Evolutionary conservation across 2,329 filamentous ascomycete genomes (phyloP), one percentile per base, ranked within the genome.

Genomic region (Niveomyces coronatus): DNA sequence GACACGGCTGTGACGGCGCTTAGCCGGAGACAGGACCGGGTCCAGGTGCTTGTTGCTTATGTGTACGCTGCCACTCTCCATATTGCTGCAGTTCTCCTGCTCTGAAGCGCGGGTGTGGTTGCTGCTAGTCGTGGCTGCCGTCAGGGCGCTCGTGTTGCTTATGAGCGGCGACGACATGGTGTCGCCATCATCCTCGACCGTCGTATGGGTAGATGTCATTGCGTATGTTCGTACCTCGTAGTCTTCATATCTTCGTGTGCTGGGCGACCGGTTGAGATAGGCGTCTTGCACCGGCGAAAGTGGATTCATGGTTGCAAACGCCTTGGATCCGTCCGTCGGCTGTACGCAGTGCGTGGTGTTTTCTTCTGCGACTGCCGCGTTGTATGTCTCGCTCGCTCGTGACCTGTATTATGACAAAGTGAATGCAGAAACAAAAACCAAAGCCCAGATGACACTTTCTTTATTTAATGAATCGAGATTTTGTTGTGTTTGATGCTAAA

Each of bases 1-100:
- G 46, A 77, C 67, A 44, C 73, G 67, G 16, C 71, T 74, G 43
- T 70, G 65, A 33, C 69, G 65, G 45, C 57, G 53, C 48, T 70
- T 71, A 34, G 60, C 58, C 9, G 67, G 63, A 29, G 64, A 65
- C 26, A 60, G 29, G 9, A 10, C 14, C 32, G 29, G 15, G 7
- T 5, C 23, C n/a, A n/a, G n/a, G 23, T 17, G 7, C 9, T n/a
- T 9, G 17, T 11, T n/a, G 18, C 31, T 30, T 23, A 6, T 10
- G 13, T 18, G 20, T 9, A 9, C 14, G 9, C n/a, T n/a, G n/a
- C n/a, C n/a, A n/a, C n/a, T n/a, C n/a, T n/a, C n/a, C n/a, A 22
- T 19, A 6, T 9, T 9, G 22, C 19, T 20, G 27, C 5, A 5
- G 5, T 35, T 35, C 14, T 35, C 17, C n/a, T 38, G 38, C 22